Evolutionary conservation across 192 early-diverging fungal genomes (phyloP), one percentile per base, ranked within the genome.

Genomic region (Coemansia sp.): DNA sequence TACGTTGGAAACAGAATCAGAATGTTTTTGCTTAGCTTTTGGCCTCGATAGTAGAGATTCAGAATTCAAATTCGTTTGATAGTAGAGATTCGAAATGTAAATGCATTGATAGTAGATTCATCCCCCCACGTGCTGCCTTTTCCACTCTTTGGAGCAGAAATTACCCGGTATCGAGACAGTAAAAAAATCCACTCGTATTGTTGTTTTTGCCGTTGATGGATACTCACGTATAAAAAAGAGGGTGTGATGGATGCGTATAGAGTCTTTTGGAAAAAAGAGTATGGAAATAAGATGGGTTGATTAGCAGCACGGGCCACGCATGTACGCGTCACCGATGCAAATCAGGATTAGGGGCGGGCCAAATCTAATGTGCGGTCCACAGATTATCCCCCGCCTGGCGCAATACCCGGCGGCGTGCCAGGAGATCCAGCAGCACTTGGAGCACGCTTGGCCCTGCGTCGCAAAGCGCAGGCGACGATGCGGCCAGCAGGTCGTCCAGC

Each of bases 301-400:
- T 25, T 8, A 21, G 18, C 16, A n/a, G 12, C 48, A 28, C 25
- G 23, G 42, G 18, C 42, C 42, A 44, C 22, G n/a, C 4, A 16
- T 44, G 5, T 48, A n/a, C 14, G 25, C 18, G 6, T 38, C 35
- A 38, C 21, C 3, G 24, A 21, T 47, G 8, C 18, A 18, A 25
- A 25, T 16, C n/a, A n/a, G 53, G 53, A 35, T 54, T 54, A 54
- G 53, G 53, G 53, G 31, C 11, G 3, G 35, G n/a, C n/a, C n/a
- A n/a, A n/a, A 40, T 21, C 46, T 46, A 76, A 23, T 69, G 73
- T 10, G 74, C 74, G 1, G 68, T 47, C 74, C 74, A 77, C 28
- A 71, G 54, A 18, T 29, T 42, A 19, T 61, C 52, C 5, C 64
- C 52, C 5, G 67, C 65, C 8, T 60, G 57, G 53, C 74, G 74